Percentiles rank a stretch among this genome's conserved stretches.
These are phyloP conservation scores for Candida insectalens DNA, from an alignment of 805 yeast species.

Conservation along the genomic window DNA sequence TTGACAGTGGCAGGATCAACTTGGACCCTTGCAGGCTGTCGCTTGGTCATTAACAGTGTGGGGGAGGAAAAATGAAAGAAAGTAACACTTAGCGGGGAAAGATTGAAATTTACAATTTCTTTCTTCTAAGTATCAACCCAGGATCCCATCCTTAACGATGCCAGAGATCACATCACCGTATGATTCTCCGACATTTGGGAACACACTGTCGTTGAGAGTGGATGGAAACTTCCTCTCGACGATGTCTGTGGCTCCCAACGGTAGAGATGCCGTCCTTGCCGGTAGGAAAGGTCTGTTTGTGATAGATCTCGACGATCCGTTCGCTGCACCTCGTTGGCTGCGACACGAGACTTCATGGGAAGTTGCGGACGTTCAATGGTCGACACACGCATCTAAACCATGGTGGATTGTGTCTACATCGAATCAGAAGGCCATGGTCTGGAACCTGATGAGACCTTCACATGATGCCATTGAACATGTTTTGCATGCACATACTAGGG, in stretches of 20 bases:
- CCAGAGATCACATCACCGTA: constrained; percentile 15
- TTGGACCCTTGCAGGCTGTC: constrained; percentile 62
- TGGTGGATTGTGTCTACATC: constrained; percentile 91
- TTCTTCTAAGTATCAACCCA: no score
- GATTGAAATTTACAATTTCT: no score
- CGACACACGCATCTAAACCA: constrained; percentile 79
- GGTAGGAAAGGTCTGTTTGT: constrained; percentile 76
- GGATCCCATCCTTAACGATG: background rate
- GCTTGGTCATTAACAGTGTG: constrained; percentile 1
- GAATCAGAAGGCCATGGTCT: constrained; percentile 88
- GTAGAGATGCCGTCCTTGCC: constrained; percentile 89
- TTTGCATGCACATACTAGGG: constrained; percentile 82
- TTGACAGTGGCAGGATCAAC: constrained; percentile 51
- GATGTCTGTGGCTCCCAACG: constrained; percentile 80
- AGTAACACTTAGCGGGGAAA: no score
- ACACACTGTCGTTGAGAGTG: constrained; percentile 72
- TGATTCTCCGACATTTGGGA: constrained; percentile 60
- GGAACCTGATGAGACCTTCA: constrained; percentile 71
- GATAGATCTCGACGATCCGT: constrained; percentile 93
- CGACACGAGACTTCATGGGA: constrained; percentile 94
- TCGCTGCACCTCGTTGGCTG: constrained; percentile 88
- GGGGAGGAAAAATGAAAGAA: background rate
- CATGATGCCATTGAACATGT: constrained; percentile 74
- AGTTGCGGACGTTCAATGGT: constrained; percentile 98
- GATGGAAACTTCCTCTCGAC: constrained; percentile 85